phyloP scores from a whole-genome alignment of 257 asterid genomes.

The Rubia yunnanensis region DNA sequence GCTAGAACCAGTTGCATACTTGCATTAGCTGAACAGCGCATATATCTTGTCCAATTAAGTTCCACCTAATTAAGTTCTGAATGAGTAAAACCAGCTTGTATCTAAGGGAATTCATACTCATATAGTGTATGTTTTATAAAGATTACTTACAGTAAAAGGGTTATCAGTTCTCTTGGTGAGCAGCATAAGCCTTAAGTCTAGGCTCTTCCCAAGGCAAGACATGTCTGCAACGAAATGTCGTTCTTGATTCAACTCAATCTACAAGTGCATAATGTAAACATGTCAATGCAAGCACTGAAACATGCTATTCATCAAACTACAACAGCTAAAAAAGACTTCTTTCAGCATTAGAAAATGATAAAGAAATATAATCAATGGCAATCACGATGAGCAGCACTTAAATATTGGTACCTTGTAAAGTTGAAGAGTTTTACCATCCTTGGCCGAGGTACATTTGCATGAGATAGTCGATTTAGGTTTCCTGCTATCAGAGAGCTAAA shows the following conservation, averaged over 20 bases:
- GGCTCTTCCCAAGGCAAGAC: conserved; percentile 35
- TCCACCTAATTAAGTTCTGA: not conserved
- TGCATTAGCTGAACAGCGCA: not conserved
- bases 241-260: conserved; percentile 38
- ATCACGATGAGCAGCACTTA: not conserved
- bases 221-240: conserved; percentile 40
- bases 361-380: not conserved
- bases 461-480: conserved; percentile 31
- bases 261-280: not conserved
- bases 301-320: conserved; percentile 4
- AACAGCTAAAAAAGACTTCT: not conserved
- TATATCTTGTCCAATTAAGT: not conserved
- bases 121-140: not conserved
- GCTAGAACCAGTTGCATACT: not conserved
- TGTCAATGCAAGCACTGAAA: not conserved
- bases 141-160: conserved; percentile 28
- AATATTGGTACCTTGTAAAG: conserved; percentile 34
- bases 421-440: conserved; percentile 26
- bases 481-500: conserved; percentile 32
- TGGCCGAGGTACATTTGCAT: conserved; percentile 34
- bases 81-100: not conserved
- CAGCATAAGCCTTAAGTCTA: conserved; percentile 44
- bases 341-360: not conserved
- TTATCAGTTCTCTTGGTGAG: conserved; percentile 24
- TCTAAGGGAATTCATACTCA: not conserved